Evolutionary conservation across 495 filamentous ascomycete species (phyloP), one percentile per base, ranked within the genome.

Genomic region (Tuber microsphaerosporum): DNA sequence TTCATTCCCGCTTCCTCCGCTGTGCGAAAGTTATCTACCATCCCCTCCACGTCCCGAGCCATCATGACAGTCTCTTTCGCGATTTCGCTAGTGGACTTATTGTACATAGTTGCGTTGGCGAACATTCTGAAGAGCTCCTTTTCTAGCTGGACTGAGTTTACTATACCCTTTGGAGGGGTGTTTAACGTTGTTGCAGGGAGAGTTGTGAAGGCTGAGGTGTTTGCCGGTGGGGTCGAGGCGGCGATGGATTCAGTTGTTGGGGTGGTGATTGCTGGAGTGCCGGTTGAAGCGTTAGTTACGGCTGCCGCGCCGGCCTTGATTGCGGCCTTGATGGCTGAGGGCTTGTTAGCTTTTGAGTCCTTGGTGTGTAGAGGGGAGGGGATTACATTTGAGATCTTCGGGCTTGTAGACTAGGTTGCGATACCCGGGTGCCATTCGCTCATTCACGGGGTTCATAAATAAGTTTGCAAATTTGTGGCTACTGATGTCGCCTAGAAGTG

Each of bases 61-160:
- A 83, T 83, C 69, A 79, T 72, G 42, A 81, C 56, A 26, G 81
- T 83, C 73, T 83, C 81, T 22, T 78, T 81, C 43, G 77, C 81
- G 41, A 83, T 83, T 69, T 83, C 81, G 20, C 79, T 83, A 4
- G 74, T 77, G 42, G 75, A 79, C 80, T 83, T 83, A 78, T 98
- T 99, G 87, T 93, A 99, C 95, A 98, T 97, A 81, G 97, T 90
- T 20, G 94, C 94, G 81, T 99, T 99, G 71, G 92, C 91, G 81
- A 97, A 97, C 91, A 98, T 97, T 79, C 94, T 92, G 77, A 95
- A 93, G n/a, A 99, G 84, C 82, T 97, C 94, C 78, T 94, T 93
- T 82, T 99, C 95, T 20, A 99, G 86, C 82, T 99, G 95, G 5
- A 90, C 88, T n/a, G 90, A 92, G 84, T 98, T 99, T 82, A 99